Conservation (phyloP, 352 stramenopile species). For the Pythium plurisporium region DNA sequence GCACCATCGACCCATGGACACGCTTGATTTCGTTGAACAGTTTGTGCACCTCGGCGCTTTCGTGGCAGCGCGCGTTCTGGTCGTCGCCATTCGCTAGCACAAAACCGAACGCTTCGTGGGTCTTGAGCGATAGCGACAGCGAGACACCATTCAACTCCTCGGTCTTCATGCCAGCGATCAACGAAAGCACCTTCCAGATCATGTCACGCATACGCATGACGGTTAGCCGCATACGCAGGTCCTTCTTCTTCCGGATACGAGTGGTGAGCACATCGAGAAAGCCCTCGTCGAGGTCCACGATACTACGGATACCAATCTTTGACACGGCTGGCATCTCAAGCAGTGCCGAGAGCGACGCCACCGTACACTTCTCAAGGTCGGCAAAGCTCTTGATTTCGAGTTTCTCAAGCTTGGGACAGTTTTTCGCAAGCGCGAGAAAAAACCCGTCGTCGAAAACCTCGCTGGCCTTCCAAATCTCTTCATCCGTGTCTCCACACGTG, state of each 20-base stretch:
- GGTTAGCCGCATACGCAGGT: slow-evolving; percentile 1
- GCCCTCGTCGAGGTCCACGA: slow-evolving; percentile 1
- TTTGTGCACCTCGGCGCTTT: background rate
- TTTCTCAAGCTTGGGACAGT: slow-evolving; percentile 6
- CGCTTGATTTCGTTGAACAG: slow-evolving; percentile 8
- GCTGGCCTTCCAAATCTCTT: slow-evolving; percentile 1
- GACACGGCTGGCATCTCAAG: background rate
- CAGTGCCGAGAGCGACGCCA: background rate
- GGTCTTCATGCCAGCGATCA: slow-evolving; percentile 1
- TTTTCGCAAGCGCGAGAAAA: background rate
- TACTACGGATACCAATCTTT: background rate
- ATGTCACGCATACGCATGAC: slow-evolving; percentile 5
- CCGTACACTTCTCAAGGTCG: background rate
- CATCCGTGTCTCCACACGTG: slow-evolving; percentile 1
- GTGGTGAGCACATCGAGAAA: slow-evolving; percentile 2
- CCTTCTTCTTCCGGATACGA: slow-evolving; percentile 2
- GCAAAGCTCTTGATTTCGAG: slow-evolving; percentile 2
- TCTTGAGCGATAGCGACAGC: slow-evolving; percentile 12
- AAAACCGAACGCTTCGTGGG: slow-evolving; percentile 10
- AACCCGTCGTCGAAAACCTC: slow-evolving; percentile 12
- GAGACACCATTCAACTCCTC: slow-evolving; percentile 5
- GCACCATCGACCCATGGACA: slow-evolving; percentile 1
- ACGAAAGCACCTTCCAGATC: slow-evolving; percentile 15
- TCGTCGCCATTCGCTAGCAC: background rate
- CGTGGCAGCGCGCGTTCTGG: slow-evolving; percentile 6